phyloP scores from a whole-genome alignment of 345 rosid species.

The Eucalyptus curtisii region DNA sequence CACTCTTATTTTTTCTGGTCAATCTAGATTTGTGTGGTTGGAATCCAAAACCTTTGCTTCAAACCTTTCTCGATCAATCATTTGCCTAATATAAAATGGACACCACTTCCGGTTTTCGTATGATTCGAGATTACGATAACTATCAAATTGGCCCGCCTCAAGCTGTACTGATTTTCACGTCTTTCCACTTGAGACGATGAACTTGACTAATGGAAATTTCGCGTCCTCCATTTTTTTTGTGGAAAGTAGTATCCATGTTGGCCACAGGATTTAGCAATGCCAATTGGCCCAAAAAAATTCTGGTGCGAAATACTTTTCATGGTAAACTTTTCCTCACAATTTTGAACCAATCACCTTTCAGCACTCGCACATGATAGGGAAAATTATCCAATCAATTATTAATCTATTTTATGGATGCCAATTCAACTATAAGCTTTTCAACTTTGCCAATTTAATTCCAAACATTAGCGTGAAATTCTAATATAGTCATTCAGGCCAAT shows the following conservation, averaged over 20 bases:
- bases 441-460: background rate
- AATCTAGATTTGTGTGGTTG: background rate
- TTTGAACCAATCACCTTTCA: background rate
- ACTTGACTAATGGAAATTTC: background rate
- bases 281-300: background rate
- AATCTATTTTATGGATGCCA: background rate
- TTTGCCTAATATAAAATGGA: background rate
- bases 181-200: background rate
- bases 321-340: background rate
- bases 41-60: background rate
- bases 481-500: background rate
- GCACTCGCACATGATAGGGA: background rate
- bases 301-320: background rate
- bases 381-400: background rate
- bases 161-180: background rate
- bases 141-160: background rate
- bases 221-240: background rate
- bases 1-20: background rate
- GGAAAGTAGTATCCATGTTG: background rate
- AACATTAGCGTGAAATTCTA: accelerated
- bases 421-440: background rate
- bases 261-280: background rate
- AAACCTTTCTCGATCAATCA: background rate
- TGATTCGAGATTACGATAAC: background rate
- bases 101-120: background rate